Base-by-base conservation (phyloP, 768 basidiomycete species). In the Boletus subcaerulescens region DNA sequence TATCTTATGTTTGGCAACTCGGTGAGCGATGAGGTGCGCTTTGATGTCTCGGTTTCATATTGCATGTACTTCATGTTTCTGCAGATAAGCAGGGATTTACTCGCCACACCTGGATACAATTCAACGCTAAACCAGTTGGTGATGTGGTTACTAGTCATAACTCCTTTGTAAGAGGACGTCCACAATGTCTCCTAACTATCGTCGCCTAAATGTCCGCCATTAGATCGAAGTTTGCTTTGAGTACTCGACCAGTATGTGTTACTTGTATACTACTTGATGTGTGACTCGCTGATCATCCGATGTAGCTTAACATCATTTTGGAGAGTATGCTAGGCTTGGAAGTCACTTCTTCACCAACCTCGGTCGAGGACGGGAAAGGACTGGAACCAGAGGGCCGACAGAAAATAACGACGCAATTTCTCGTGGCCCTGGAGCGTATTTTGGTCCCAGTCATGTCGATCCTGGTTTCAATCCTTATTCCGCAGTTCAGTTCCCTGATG, bases 1-100 rank as follows among this genome's bases (percentile, higher is more conserved):
- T 98, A 97, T 62, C 70, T 91, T 18, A 98, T 98, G 96, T 94
- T 93, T 65, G 93, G 93, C 11, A 76, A 80, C 46, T 62, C 68
- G 32, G 91, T 95, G 46, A 84, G 83, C 62, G 91, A 90, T 55
- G 92, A 93, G 78, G 91, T 91, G 55, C 63, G 76, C 62, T 22
- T 12, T 17, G n/a, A 24, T 3, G 53, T 49, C 11, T 46, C 15
- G 7, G 18, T 12, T 26, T n/a, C 20, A 29, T 17, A 11, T 14
- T 14, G 15, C 44, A 24, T 24, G 38, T 59, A 17, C 52, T 44
- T 49, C 26, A 43, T 56, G 39, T 41, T 18, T 17, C 29, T 15
- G 9, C 63, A 93, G 87, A 85, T 98, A 67, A 96, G 92, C 56
- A 81, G 83, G 56, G 87, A 98, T 65, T 74, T 98, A 31, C 76